A percentile compares a stretch with the other conserved stretches of the same genome.
Conservation (phyloP, 148 eudicot genomes). For the Chenopodium quinoa region DNA sequence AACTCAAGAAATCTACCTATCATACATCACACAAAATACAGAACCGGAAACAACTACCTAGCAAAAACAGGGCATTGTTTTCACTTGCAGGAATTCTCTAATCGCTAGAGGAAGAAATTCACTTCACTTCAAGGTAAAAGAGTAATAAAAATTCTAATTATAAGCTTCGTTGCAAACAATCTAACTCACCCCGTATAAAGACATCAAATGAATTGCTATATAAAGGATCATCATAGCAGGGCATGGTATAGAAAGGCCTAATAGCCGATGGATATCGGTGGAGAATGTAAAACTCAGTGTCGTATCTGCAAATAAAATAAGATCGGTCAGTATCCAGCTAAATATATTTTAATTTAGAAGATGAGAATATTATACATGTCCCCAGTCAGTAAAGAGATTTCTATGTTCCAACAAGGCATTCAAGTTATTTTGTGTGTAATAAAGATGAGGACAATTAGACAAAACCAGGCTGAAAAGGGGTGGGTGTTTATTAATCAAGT, state of each 20-base stretch:
- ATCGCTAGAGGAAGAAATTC: not conserved
- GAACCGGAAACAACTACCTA: not conserved
- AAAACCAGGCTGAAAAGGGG: not conserved
- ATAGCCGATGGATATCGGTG: constrained; percentile 88
- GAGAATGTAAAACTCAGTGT: constrained; percentile 88
- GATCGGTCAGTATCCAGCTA: not conserved
- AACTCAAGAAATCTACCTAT: not conserved
- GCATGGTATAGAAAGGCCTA: constrained; percentile 96
- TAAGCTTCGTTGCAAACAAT: not conserved
- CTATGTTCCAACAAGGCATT: not conserved
- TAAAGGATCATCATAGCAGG: constrained; percentile 55
- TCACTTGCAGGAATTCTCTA: not conserved
- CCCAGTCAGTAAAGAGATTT: not conserved
- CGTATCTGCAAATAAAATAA: constrained; percentile 51
- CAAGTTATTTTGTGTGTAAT: not conserved
- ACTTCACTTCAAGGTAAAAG: not conserved
- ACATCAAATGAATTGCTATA: constrained; percentile 97
- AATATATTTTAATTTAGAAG: not conserved
- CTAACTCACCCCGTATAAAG: constrained; percentile 69
- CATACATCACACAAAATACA: not conserved
- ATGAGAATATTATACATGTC: not conserved
- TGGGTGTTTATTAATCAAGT: not conserved
- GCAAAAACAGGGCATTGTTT: not conserved
- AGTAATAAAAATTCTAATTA: not conserved
- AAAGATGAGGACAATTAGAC: not conserved